Evolutionary conservation across 495 filamentous ascomycete genomes (phyloP), one percentile per base, ranked within the genome.

Genomic region (Penicillium cataractarum): DNA sequence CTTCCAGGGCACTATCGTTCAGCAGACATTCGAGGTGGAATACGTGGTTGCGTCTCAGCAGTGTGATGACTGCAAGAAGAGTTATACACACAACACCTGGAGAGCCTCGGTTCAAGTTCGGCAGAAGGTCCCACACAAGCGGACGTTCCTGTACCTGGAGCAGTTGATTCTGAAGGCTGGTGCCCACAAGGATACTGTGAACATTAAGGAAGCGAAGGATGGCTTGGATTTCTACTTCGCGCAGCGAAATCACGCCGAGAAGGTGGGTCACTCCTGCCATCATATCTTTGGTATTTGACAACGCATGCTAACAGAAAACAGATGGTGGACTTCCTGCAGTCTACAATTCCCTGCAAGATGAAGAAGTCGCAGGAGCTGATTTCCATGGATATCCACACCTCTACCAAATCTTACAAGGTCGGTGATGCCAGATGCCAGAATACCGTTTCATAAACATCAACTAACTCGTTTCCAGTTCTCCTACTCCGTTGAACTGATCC

Each of bases 41-140:
- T 99, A 95, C 70, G 83, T 96, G 13, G 90, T 97, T 22, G 88
- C 89, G 48, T 88, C 87, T 65, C 91, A 96, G 63, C 95, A 99
- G 73, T 99, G 94, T 22, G 33, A 35, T 26, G 57, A 60, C 33
- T 60, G 57, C 35, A 29, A 51, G 19, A 60, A 54, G 24, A 92
- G 89, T n/a, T 98, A 90, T 71, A 98, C 94, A 9, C 90, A 90
- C 63, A 93, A 98, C 76, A 93, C 92, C 19, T 95, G 90, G 90
- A 78, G 89, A 64, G 92, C 93, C 4, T 84, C 84, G 35, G 90
- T 97, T 6, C 96, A 98, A 76, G 90, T 98, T 22, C 91, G 96
- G 37, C 96, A 99, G 77, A 96, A 97, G 72, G 96, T 99, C 26
- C 86, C 91, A 0, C 96, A 99, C 76, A 99, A 99, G 83, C 85